phyloP scores from a whole-genome alignment of 495 filamentous ascomycete species.

The Collariella sp. region DNA sequence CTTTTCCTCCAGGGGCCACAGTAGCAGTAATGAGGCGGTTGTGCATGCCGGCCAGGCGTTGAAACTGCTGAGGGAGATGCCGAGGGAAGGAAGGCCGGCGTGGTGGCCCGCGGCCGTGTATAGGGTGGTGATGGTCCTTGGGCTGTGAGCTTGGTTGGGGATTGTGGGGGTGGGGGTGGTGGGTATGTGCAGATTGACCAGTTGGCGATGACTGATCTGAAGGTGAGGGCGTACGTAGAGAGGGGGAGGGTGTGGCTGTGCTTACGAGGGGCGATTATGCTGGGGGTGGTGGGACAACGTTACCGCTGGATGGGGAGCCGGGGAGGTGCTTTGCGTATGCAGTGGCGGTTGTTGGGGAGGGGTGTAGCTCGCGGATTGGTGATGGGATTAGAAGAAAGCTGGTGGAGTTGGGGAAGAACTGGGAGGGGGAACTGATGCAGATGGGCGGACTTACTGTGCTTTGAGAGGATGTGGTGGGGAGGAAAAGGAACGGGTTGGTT shows the following conservation, averaged over 20 bases:
- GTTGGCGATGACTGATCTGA: slow-evolving; percentile 30
- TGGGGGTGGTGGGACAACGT: too few relatives aligned
- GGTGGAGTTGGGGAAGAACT: slow-evolving; percentile 25
- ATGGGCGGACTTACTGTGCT: too few relatives aligned
- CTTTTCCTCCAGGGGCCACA: too few relatives aligned
- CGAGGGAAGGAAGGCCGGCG: slow-evolving; percentile 34
- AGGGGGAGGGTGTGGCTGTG: slow-evolving; percentile 29
- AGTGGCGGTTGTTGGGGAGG: slow-evolving; percentile 38
- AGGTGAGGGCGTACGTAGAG: slow-evolving; percentile 34
- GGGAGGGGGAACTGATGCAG: slow-evolving; percentile 18
- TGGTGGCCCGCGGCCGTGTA: slow-evolving; percentile 51
- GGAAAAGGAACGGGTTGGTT: too few relatives aligned
- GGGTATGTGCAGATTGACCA: too few relatives aligned
- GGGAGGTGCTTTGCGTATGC: slow-evolving; percentile 34
- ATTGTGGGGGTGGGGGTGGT: slow-evolving; percentile 17
- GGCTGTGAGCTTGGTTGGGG: slow-evolving; percentile 30
- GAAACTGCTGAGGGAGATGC: slow-evolving; percentile 42
- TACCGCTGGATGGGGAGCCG: slow-evolving; percentile 18
- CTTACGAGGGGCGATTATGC: too few relatives aligned
- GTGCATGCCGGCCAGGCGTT: slow-evolving; percentile 54
- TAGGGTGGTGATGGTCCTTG: slow-evolving; percentile 43
- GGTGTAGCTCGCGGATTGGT: slow-evolving; percentile 31
- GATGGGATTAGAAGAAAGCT: slow-evolving; percentile 44
- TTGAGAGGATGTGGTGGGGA: too few relatives aligned
- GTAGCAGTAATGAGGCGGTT: slow-evolving; percentile 47